A percentile compares a stretch with the other conserved stretches of the same genome.
phyloP scores from a whole-genome alignment of 108 stramenopile species.

The Skeletonema menzelii region DNA sequence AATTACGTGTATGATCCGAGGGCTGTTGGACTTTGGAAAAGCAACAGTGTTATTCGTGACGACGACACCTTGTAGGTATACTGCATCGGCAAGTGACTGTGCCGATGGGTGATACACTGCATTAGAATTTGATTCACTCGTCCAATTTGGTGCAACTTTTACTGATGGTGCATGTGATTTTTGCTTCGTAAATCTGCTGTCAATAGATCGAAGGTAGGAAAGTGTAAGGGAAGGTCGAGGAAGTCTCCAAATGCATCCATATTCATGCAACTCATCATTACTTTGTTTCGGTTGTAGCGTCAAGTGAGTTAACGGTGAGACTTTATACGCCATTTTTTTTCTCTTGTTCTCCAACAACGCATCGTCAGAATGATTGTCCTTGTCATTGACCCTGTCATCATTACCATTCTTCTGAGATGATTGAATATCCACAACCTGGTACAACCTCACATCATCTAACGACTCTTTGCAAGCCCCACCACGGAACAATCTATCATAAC shows the following conservation, averaged over 20 bases:
- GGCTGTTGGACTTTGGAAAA: not conserved
- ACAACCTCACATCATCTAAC: not conserved
- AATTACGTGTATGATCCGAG: conserved; percentile 55
- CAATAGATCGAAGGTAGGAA: conserved; percentile 38
- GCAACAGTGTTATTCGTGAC: not conserved
- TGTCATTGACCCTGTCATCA: not conserved
- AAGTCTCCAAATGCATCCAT: conserved; percentile 25
- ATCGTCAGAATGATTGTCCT: not conserved
- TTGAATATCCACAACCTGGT: conserved; percentile 3
- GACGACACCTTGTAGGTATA: conserved; percentile 24
- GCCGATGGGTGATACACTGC: conserved; percentile 36
- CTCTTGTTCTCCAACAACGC: not conserved
- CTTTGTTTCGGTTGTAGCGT: conserved; percentile 15
- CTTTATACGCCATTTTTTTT: conserved; percentile 13
- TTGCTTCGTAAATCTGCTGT: not conserved
- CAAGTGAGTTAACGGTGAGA: conserved; percentile 38
- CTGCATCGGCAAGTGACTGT: conserved; percentile 28
- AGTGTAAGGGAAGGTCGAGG: conserved; percentile 24
- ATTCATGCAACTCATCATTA: not conserved
- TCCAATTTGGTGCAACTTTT: not conserved
- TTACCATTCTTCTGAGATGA: not conserved
- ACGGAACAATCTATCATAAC: not conserved
- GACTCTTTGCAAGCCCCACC: not conserved
- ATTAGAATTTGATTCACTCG: not conserved
- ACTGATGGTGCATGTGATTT: not conserved